phyloP scores from a whole-genome alignment of 306 rosid species.

The Erythrophleum fordii region DNA sequence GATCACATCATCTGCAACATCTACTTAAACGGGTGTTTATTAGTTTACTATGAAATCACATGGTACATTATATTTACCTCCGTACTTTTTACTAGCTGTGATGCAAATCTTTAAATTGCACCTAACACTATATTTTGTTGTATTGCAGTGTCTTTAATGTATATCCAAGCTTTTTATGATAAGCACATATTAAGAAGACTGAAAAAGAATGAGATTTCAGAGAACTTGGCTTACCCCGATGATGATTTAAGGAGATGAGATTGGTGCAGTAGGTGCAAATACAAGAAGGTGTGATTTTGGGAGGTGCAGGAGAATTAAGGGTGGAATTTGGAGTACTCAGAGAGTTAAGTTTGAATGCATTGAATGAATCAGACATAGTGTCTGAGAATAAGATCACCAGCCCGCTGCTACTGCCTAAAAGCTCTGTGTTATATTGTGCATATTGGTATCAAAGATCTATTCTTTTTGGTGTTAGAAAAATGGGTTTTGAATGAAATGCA shows the following conservation, averaged over 20 bases:
- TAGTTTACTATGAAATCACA: neutral
- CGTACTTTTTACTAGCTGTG: too few relatives aligned
- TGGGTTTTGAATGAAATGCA: constrained; percentile 14
- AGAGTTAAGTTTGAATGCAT: constrained; percentile 36
- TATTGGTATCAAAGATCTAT: constrained; percentile 24
- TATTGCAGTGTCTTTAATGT: neutral
- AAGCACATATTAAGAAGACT: neutral
- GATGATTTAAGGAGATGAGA: constrained; percentile 44
- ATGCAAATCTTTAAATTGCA: too few relatives aligned
- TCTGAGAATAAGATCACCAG: constrained; percentile 1
- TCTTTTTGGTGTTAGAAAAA: constrained; percentile 24
- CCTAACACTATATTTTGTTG: too few relatives aligned
- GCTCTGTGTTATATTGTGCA: neutral
- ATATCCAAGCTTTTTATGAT: neutral
- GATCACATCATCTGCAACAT: neutral
- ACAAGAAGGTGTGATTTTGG: constrained; percentile 42
- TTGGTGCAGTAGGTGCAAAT: constrained; percentile 47
- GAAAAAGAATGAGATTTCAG: neutral
- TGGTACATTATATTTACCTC: neutral
- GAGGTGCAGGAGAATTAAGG: constrained; percentile 27
- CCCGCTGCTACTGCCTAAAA: neutral
- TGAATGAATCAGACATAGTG: constrained; percentile 47
- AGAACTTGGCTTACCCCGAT: constrained; percentile 43
- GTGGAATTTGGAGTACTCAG: constrained; percentile 37
- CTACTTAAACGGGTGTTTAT: neutral